Base-by-base conservation (phyloP, 768 basidiomycete species). In the Pisolithus albus region DNA sequence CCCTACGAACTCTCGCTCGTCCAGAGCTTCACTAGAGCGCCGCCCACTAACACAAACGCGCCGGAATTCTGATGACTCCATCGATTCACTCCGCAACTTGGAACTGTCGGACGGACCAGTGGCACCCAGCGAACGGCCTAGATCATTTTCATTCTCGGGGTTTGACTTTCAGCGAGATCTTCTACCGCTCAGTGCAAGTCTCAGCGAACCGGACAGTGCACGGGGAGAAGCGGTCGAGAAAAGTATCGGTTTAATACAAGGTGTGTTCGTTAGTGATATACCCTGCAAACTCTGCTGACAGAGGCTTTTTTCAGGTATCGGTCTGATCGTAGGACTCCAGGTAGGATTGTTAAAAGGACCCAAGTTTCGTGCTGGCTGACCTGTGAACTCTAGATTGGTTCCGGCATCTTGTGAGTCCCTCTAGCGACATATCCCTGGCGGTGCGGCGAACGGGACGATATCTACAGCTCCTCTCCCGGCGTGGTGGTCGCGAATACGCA, bases 401-500 rank as follows among this genome's bases (percentile, higher is more conserved):
- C 92, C 16, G 92, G 92, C 32, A 96, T 96, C 52, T 96, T 95
- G 90, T 92, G 62, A 57, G 85, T 18, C 23, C 15, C 41, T 43
- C 56, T 2, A 26, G 15, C 16, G 18, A 5, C 32, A 7, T 40
- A 18, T 37, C 49, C 1, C 18, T 36, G 28, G 21, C 42, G 21
- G 34, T 56, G 37, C 40, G 21, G 37, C 56, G 39, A 47, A 26
- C 8, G 13, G 53, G 59, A 56, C 47, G 24, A 34, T 21, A 19
- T 28, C 4, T 37, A 18, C 52, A 92, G 90, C 70, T 93, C 91
- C 4, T 93, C 91, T 5, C 92, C 94, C 1, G 95, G 95, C 2
- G 82, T 97, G 24, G 84, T 97, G 2, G 82, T 94, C 24, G 86
- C 90, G 9, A 90, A 94, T 61, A 86, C 88, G 0, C 78, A 91